phyloP scores from a whole-genome alignment of 192 early-diverging fungal species.

The Coemansia sp. region DNA sequence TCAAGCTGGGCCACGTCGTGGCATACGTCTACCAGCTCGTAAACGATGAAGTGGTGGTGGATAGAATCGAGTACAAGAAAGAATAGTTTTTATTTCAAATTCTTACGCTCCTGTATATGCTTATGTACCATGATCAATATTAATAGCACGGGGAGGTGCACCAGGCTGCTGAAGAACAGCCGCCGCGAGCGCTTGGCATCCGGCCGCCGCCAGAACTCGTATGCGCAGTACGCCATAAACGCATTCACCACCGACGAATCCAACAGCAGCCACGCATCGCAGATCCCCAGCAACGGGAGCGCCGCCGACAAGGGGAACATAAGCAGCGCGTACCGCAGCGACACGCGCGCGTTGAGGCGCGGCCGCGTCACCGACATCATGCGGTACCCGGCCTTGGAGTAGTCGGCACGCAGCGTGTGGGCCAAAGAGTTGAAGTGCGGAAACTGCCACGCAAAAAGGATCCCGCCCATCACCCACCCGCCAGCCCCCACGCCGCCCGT shows the following conservation, averaged over 20 bases:
- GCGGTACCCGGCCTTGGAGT: slow-evolving; percentile 94
- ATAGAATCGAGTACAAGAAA: slow-evolving; percentile 88
- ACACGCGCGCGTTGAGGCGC: slow-evolving; percentile 82
- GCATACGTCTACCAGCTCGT: slow-evolving; percentile 94
- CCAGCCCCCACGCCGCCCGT: slow-evolving; percentile 73
- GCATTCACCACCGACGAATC: slow-evolving; percentile 79
- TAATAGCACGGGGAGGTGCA: slow-evolving; percentile 84
- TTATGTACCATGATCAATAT: slow-evolving; percentile 92
- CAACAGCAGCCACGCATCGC: slow-evolving; percentile 72
- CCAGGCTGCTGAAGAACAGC: slow-evolving; percentile 88
- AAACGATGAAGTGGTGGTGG: slow-evolving; percentile 89
- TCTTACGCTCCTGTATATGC: slow-evolving; percentile 31
- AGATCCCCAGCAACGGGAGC: slow-evolving; percentile 70
- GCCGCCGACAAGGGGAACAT: slow-evolving; percentile 70
- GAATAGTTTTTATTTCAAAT: neutral
- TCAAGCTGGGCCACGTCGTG: slow-evolving; percentile 71
- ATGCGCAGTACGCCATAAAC: slow-evolving; percentile 67
- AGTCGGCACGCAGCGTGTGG: slow-evolving; percentile 91
- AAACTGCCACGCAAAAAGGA: slow-evolving; percentile 98
- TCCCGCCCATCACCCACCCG: slow-evolving; percentile 75
- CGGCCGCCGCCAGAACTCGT: slow-evolving; percentile 74
- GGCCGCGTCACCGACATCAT: slow-evolving; percentile 94
- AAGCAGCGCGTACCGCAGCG: slow-evolving; percentile 73
- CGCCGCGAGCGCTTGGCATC: slow-evolving; percentile 82
- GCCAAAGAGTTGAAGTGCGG: slow-evolving; percentile 96